Evolutionary conservation across 495 filamentous ascomycete genomes (phyloP), one percentile per base, ranked within the genome.

Genomic region (Penicillium flavigenum): DNA sequence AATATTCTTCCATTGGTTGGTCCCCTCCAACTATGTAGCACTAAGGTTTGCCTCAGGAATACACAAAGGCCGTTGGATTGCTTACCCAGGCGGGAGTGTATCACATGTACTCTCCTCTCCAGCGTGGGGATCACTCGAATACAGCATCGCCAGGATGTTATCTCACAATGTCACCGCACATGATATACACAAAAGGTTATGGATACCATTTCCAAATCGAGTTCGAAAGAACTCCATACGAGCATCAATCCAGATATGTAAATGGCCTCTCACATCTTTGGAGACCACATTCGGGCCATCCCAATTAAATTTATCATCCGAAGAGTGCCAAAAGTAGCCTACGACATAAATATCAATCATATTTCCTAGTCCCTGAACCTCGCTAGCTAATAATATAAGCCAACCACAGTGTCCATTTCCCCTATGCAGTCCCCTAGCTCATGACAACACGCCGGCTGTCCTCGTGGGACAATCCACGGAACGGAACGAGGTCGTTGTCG

Each of bases 401-500:
- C 42, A 43, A 39, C n/a, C 16, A 17, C 36, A 39, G n/a, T 2
- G 10, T n/a, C 11, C 46, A 50, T 10, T 54, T 44, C 51, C 51
- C 47, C 54, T 47, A 51, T 50, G 20, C 17, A 31, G 2, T 14
- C 20, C 32, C 17, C 3, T n/a, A 7, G 1, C 14, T 51, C 34
- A 47, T 11, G 9, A 3, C 8, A 24, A 4, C 24, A 49, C n/a
- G n/a, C 20, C 4, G 5, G 51, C 63, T 9, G 61, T 39, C 16
- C 34, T 47, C 12, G 56, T 43, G 9, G 27, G 16, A 52, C 62
- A 66, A 41, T 59, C 32, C 39, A 63, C 51, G 31, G 53, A 59
- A 22, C 51, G 44, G 44, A 67, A 61, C 2, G 61, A 67, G 12
- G 70, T 73, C 20, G 60, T 66, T 17, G 70, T 70, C 31, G 62